A percentile compares a stretch with the other conserved stretches of the same genome.
phyloP scores from a whole-genome alignment of 2,329 filamentous ascomycete genomes.

The Rhinocladiella similis region DNA sequence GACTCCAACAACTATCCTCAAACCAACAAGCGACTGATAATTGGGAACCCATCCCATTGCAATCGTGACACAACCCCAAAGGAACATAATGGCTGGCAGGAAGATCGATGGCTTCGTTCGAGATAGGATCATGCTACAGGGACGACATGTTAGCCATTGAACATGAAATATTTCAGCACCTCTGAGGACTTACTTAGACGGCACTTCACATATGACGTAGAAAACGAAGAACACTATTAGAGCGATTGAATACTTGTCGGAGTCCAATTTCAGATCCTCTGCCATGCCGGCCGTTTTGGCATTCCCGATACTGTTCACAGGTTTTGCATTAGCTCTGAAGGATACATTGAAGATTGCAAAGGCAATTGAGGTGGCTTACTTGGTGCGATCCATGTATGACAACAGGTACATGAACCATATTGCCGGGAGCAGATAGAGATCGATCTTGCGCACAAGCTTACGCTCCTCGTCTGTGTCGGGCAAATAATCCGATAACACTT shows the following conservation, averaged over 20 bases:
- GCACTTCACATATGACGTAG: slow-evolving; percentile 54
- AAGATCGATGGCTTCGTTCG: slow-evolving; percentile 21
- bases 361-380: slow-evolving; percentile 41
- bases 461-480: slow-evolving; percentile 33
- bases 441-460: slow-evolving; percentile 47
- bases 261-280: slow-evolving; percentile 37
- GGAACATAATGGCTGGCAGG: slow-evolving; percentile 14
- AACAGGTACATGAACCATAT: slow-evolving; percentile 56
- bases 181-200: no score
- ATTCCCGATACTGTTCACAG: slow-evolving; percentile 40
- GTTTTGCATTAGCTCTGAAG: no score
- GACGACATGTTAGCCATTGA: no score
- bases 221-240: slow-evolving; percentile 57
- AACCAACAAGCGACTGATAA: slow-evolving; percentile 51
- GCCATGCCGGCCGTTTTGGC: slow-evolving; percentile 34
- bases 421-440: slow-evolving; percentile 47
- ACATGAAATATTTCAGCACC: no score
- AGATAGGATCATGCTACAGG: slow-evolving; percentile 45
- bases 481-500: no score
- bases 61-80: slow-evolving; percentile 39
- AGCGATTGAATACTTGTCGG: no score
- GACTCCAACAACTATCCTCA: slow-evolving; percentile 54
- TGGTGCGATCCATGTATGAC: no score
- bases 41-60: slow-evolving; percentile 52
- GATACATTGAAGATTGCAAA: slow-evolving; percentile 15